Percentiles rank a stretch among this genome's conserved stretches.
Evolutionary conservation across 805 yeast genomes (phyloP).

Genomic region (Candida ipomoeae): DNA sequence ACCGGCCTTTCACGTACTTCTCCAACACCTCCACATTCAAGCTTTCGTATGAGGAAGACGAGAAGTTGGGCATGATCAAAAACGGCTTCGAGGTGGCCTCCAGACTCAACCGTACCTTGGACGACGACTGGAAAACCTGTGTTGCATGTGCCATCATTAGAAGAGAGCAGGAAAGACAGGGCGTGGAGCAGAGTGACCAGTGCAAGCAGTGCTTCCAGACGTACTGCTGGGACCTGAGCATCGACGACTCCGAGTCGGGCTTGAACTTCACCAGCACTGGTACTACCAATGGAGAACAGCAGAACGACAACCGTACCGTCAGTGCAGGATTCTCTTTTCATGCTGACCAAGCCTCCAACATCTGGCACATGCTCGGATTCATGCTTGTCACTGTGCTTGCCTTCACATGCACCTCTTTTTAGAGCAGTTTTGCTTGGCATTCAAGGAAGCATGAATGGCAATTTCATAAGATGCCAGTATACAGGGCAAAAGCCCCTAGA

Average conservation of each 20-base stretch:
- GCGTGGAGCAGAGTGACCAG: slow-evolving; percentile 57
- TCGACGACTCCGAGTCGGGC: slow-evolving; percentile 15
- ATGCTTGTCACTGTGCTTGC: slow-evolving; percentile 20
- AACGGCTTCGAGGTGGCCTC: slow-evolving; percentile 28
- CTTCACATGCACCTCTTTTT: slow-evolving; percentile 10
- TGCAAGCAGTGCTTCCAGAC: slow-evolving; percentile 66
- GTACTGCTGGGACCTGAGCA: slow-evolving; percentile 72
- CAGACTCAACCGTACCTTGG: slow-evolving; percentile 57
- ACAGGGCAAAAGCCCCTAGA: no score
- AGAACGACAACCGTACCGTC: slow-evolving; percentile 19
- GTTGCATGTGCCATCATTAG: slow-evolving; percentile 80
- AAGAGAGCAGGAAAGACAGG: slow-evolving; percentile 68
- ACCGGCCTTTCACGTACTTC: slow-evolving; percentile 26
- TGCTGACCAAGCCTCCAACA: slow-evolving; percentile 1
- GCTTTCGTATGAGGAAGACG: slow-evolving; percentile 22
- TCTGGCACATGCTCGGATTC: slow-evolving; percentile 19
- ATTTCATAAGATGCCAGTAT: no score
- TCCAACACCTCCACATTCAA: slow-evolving; percentile 28
- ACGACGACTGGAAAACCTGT: slow-evolving; percentile 66
- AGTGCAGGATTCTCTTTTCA: slow-evolving; percentile 17
- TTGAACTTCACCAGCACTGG: slow-evolving; percentile 41
- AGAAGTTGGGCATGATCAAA: slow-evolving; percentile 22
- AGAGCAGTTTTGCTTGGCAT: no score
- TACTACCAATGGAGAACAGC: slow-evolving; percentile 25
- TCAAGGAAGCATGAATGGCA: no score